Evolutionary conservation across 306 rosid species (phyloP), one percentile per base, ranked within the genome.

Genomic region (Vachellia pachyceras): DNA sequence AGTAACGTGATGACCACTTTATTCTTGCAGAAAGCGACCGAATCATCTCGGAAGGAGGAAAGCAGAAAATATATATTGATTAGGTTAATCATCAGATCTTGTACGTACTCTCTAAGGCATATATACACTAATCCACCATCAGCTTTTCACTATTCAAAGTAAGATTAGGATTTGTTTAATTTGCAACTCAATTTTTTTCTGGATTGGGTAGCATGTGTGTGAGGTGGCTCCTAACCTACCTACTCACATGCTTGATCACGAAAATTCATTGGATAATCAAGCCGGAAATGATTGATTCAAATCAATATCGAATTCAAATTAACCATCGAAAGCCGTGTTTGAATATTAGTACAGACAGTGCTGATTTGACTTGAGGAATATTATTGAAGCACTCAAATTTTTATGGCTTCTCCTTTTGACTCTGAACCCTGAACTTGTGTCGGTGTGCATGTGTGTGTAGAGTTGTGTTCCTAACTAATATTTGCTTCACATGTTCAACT

Each of bases 1-100:
- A 87, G 80, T 55, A 88, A 84, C 98, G 88, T 90, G 92, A 88
- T 74, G 68, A 84, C 89, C 94, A 89, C 87, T 22, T 10, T 84
- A 84, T 64, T 72, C 82, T 49, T 71, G 68, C 77, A 33, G 83
- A 85, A 79, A 69, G 81, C 87, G 85, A 79, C 42, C 57, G 73
- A 87, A 88, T 82, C 91, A 84, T 85, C 85, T 83, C 75, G 61
- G 41, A 79, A 84, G 81, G 13, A 70, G 74, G 20, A 45, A 69
- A 68, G 25, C 60, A 84, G 33, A 29, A 83, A 77, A 58, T 58
- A 22, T 58, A 23, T 58, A 22, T 22, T 58, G 60, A 79, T 83
- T 79, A 79, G 80, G 84, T 79, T 86, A 77, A 72, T 77, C 46
- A 68, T 83, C 39, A 80, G 50, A 69, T 67, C 72, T 77, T 72